Conservation (phyloP, 164 flowering plant genomes). For the Amborella trichopoda region DNA sequence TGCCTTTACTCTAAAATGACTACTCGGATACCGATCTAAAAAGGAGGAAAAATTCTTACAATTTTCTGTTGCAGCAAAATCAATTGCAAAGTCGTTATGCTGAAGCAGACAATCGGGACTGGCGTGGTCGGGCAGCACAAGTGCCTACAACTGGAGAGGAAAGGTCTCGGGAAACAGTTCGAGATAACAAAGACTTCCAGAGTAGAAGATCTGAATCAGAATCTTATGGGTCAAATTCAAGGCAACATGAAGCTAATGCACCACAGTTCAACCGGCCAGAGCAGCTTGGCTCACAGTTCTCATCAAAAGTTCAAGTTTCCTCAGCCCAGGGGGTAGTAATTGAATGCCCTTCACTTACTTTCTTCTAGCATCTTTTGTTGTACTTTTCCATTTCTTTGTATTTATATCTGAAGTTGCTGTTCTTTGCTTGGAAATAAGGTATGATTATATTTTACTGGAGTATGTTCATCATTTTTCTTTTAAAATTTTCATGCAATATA, state of each 20-base stretch:
- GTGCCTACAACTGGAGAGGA: slow-evolving; percentile 46
- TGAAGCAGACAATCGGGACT: slow-evolving; percentile 85
- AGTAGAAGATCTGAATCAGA: slow-evolving; percentile 17
- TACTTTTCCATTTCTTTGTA: too few relatives aligned
- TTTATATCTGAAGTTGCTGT: too few relatives aligned
- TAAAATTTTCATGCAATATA: too few relatives aligned
- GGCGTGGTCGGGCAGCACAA: slow-evolving; percentile 71
- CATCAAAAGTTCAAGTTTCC: slow-evolving; percentile 39
- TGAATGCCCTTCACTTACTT: too few relatives aligned
- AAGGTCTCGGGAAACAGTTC: slow-evolving; percentile 52
- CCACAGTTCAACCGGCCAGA: slow-evolving; percentile 45
- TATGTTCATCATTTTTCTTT: too few relatives aligned
- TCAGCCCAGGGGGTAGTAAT: slow-evolving; percentile 65
- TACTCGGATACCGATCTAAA: too few relatives aligned
- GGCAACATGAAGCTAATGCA: slow-evolving; percentile 35
- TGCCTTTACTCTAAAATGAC: too few relatives aligned
- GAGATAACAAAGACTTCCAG: slow-evolving; percentile 38
- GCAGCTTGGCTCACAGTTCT: slow-evolving; percentile 40
- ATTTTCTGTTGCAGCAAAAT: slow-evolving; percentile 21
- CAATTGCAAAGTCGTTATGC: slow-evolving; percentile 57
- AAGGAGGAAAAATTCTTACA: too few relatives aligned
- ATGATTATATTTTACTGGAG: too few relatives aligned
- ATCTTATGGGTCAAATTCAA: slow-evolving; percentile 16
- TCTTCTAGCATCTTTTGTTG: too few relatives aligned
- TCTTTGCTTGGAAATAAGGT: too few relatives aligned